Evolutionary conservation across 2,329 filamentous ascomycete species (phyloP), one percentile per base, ranked within the genome.

Genomic region (Exserohilum turcica): DNA sequence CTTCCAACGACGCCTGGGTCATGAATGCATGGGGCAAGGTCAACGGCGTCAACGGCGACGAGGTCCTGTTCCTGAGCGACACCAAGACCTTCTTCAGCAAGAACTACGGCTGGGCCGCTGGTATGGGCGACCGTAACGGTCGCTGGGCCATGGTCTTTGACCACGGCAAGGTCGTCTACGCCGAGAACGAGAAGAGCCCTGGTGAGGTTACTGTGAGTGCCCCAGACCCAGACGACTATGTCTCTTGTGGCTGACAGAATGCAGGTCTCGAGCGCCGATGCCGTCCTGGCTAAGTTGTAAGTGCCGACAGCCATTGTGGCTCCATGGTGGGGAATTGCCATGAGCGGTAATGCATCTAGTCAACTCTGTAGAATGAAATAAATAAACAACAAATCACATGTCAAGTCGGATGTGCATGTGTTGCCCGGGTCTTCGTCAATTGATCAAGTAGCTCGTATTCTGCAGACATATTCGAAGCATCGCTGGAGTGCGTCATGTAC

Each of bases 11-110:
- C 77, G 80, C 87, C 60, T 95, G 82, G 73, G 91, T 96, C 75
- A 93, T 93, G 90, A 87, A 86, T 67, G 91, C 89, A 48, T 94
- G 90, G 90, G 88, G 86, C 78, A 96, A 96, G 84, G 91, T 91
- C 71, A 93, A 95, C 78, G 82, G 82, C 47, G 81, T 93, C 71
- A 87, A 84, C 71, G 85, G 86, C 60, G 87, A 93, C 65, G 82
- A 84, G 67, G 85, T 89, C 66, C 81, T 94, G 66, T 94, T 96
- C 81, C 84, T 91, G 71, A 86, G 85, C 66, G 91, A 96, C 76
- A 78, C 80, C 57, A 84, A 85, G 63, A 82, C 85, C 63, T 85
- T 84, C 69, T 95, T 95, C 83, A 88, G 86, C 76, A 86, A 88
- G 81, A 82, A 82, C 72, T 83, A 92, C 65, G 91, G 88, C 74